phyloP scores from a whole-genome alignment of 2,329 filamentous ascomycete species.

The Paracoccidioides brasiliensis region DNA sequence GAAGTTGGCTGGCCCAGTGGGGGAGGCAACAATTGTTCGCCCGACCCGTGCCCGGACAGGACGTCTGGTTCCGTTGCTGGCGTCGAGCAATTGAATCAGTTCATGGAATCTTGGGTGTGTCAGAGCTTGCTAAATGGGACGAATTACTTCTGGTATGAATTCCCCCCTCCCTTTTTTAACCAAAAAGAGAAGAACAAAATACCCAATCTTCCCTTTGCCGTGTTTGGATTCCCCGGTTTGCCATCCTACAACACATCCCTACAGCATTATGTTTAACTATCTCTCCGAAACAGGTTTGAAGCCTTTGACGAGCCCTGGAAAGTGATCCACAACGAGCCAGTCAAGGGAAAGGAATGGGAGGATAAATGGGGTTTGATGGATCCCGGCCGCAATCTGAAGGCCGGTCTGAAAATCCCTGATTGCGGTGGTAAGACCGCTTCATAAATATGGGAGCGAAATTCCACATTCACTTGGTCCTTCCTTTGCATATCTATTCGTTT shows the following conservation, averaged over 20 bases:
- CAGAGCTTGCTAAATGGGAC: slow-evolving; percentile 66
- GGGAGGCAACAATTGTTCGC: slow-evolving; percentile 68
- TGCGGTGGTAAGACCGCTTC: slow-evolving; percentile 61
- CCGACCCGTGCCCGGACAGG: slow-evolving; percentile 41
- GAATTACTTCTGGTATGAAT: slow-evolving; percentile 70
- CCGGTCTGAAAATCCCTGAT: slow-evolving; percentile 72
- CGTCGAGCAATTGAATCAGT: slow-evolving; percentile 67
- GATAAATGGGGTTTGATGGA: slow-evolving; percentile 93
- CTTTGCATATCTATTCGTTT: not conserved
- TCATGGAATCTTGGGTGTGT: slow-evolving; percentile 79
- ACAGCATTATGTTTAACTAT: not conserved
- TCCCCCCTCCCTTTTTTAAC: not conserved
- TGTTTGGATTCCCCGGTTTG: not conserved
- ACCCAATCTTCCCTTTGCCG: not conserved
- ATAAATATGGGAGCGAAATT: slow-evolving; percentile 12
- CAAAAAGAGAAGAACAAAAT: no score
- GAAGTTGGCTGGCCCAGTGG: slow-evolving; percentile 85
- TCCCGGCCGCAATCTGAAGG: slow-evolving; percentile 68
- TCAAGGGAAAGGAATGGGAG: slow-evolving; percentile 63
- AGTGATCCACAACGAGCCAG: slow-evolving; percentile 52
- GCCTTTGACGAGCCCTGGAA: slow-evolving; percentile 98
- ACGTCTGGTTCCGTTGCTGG: slow-evolving; percentile 61
- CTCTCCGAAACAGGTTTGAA: slow-evolving; percentile 50
- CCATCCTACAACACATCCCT: slow-evolving; percentile 8
- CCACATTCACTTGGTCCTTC: not conserved